Conservation (phyloP, 2,329 filamentous ascomycete species). For the Clonostachys sp. region DNA sequence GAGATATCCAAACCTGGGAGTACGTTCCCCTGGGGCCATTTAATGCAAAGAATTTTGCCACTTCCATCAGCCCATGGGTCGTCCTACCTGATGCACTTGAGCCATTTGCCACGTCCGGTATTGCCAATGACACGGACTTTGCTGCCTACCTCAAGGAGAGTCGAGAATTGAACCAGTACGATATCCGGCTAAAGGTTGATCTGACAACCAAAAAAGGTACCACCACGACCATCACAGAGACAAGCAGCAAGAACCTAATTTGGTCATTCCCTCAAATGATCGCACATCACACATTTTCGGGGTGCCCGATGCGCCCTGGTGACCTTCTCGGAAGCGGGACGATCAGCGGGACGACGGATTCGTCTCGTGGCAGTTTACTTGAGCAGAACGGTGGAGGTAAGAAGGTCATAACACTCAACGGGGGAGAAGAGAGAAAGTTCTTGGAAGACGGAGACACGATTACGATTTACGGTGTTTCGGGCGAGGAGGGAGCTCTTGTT, state of each 20-base stretch:
- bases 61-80: slow-evolving; percentile 58
- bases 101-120: slow-evolving; percentile 12
- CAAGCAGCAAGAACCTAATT: slow-evolving; percentile 37
- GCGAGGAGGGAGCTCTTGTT: not conserved
- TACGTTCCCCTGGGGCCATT: slow-evolving; percentile 60
- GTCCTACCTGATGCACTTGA: slow-evolving; percentile 54
- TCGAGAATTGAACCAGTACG: slow-evolving; percentile 20
- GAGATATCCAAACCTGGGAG: slow-evolving; percentile 59
- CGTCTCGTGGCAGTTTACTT: slow-evolving; percentile 64
- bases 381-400: slow-evolving; percentile 71
- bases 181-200: slow-evolving; percentile 27
- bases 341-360: slow-evolving; percentile 41
- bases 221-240: slow-evolving; percentile 5
- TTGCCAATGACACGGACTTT: slow-evolving; percentile 23
- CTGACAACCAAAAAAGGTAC: not conserved
- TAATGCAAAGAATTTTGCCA: slow-evolving; percentile 57
- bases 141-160: slow-evolving; percentile 52
- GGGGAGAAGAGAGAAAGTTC: slow-evolving; percentile 65
- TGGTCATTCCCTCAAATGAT: slow-evolving; percentile 79
- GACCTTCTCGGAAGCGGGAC: slow-evolving; percentile 59
- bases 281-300: slow-evolving; percentile 67
- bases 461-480: slow-evolving; percentile 31
- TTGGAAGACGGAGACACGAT: slow-evolving; percentile 71
- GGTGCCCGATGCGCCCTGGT: slow-evolving; percentile 64
- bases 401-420: slow-evolving; percentile 51